Conservation (phyloP, 345 rosid species). For the Populus alba region DNA sequence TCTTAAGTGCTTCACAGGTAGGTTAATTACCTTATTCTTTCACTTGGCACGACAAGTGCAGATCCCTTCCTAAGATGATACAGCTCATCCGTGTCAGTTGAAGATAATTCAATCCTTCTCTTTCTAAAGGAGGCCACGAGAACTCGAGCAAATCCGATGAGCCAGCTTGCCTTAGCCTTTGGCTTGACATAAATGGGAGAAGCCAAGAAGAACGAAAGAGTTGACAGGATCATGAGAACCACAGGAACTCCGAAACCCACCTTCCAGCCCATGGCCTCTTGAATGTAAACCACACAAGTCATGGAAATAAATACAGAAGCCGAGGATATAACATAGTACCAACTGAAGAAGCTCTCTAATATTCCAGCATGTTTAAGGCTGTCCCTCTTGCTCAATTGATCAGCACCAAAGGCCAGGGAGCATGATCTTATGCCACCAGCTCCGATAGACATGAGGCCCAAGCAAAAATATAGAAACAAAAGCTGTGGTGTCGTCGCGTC, state of each 20-base stretch:
- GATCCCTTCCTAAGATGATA: constrained; percentile 25
- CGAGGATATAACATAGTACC: constrained; percentile 37
- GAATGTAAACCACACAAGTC: constrained; percentile 44
- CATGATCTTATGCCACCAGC: constrained; percentile 67
- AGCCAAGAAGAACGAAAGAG: constrained; percentile 38
- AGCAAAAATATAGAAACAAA: constrained; percentile 40
- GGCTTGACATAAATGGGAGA: constrained; percentile 39
- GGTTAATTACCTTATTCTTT: constrained; percentile 34
- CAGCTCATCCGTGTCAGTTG: background rate
- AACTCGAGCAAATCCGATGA: constrained; percentile 47
- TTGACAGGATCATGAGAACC: constrained; percentile 36
- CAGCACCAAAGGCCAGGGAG: constrained; percentile 15
- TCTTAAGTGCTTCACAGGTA: too few species aligned
- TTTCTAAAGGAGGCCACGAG: constrained; percentile 33
- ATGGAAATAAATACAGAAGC: constrained; percentile 29
- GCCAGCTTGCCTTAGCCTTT: constrained; percentile 30
- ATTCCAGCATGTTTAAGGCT: constrained; percentile 39
- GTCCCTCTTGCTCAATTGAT: constrained; percentile 51
- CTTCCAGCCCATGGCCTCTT: constrained; percentile 48
- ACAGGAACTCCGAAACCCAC: constrained; percentile 49
- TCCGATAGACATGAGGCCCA: constrained; percentile 55
- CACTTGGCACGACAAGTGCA: constrained; percentile 27
- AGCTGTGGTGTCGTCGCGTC: constrained; percentile 47
- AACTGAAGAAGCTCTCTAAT: constrained; percentile 43
- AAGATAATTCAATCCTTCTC: constrained; percentile 20